Evolutionary conservation across 2,329 filamentous ascomycete genomes (phyloP).

Genomic region (Pseudocercospora fuligena): DNA sequence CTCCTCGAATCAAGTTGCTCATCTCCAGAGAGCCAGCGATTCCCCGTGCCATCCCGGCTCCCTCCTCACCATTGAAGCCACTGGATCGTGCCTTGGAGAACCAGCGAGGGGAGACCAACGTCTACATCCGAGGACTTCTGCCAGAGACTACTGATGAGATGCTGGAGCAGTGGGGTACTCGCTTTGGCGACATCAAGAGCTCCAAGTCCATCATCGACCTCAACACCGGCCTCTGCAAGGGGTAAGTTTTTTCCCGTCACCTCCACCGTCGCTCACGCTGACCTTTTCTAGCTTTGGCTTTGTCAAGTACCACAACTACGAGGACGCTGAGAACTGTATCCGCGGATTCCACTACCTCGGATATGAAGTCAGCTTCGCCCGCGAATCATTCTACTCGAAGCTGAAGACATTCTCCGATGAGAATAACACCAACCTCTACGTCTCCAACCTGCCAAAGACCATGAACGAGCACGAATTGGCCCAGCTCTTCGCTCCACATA

Average conservation of each 20-base stretch:
- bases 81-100: slow-evolving; percentile 95
- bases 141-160: slow-evolving; percentile 94
- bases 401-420: slow-evolving; percentile 95
- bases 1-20: slow-evolving; percentile 52
- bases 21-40: slow-evolving; percentile 76
- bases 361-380: slow-evolving; percentile 96
- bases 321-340: slow-evolving; percentile 93
- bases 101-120: slow-evolving; percentile 92
- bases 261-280: slow-evolving; percentile 32
- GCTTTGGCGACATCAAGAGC: slow-evolving; percentile 92
- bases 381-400: slow-evolving; percentile 96
- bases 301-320: slow-evolving; percentile 87
- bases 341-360: slow-evolving; percentile 91
- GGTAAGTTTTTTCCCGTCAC: slow-evolving; percentile 60
- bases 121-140: slow-evolving; percentile 95
- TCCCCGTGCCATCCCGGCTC: slow-evolving; percentile 86
- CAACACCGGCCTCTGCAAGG: slow-evolving; percentile 91
- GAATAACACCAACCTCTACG: slow-evolving; percentile 91
- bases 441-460: slow-evolving; percentile 91
- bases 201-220: slow-evolving; percentile 99
- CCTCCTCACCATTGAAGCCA: slow-evolving; percentile 83
- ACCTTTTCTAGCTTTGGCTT: slow-evolving; percentile 79
- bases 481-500: slow-evolving; percentile 77
- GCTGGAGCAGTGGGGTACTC: slow-evolving; percentile 77
- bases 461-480: slow-evolving; percentile 87